Base-by-base conservation (phyloP, 495 filamentous ascomycete species). In the Lineolata rhizophorae region DNA sequence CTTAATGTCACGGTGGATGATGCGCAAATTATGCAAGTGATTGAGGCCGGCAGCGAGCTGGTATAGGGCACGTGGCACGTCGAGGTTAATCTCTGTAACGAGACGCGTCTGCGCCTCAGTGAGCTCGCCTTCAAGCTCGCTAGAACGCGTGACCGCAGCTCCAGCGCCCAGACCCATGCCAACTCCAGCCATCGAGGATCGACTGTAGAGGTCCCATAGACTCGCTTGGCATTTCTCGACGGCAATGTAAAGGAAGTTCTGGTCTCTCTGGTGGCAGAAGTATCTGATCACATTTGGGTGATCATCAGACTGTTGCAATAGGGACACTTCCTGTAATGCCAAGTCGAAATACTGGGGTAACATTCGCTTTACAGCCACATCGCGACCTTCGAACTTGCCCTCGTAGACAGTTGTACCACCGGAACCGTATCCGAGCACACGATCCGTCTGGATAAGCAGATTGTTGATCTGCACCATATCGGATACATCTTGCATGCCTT, bases 271-370 rank as follows among this genome's bases (percentile, higher is more conserved):
- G 46, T 87, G 83, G 36, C 80, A 80, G 44, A 74, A 92, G 46
- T 97, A 97, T 28, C 87, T 78, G 41, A 97, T 91, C 22, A 97
- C 85, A 45, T 97, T 95, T 4, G 72, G 70, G 45, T 97, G 85
- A 42, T 92, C 82, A 43, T 97, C 87, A 41, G 84, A 92, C 45
- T 93, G 79, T 37, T 87, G 68, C 20, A 97, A 54, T 11, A 94
- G 54, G 27, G 77, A 72, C 2, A 92, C 85, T 47, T 97, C 87
- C 37, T 93, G 85, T 14, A 77, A 77, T 8, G 90, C 90, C 41
- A 97, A 82, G 34, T 93, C 87, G 50, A 77, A 91, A 48, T 92
- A 91, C 36, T 87, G 75, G 24, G 80, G 75, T 30, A 94, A 60
- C 82, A 97, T 95, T 15, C 87, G 68, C 57, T 97, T 97, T 20